A percentile compares a stretch with the other conserved stretches of the same genome.
Conservation (phyloP, 2,329 filamentous ascomycete species). For the Pestalotiopsis sp. region DNA sequence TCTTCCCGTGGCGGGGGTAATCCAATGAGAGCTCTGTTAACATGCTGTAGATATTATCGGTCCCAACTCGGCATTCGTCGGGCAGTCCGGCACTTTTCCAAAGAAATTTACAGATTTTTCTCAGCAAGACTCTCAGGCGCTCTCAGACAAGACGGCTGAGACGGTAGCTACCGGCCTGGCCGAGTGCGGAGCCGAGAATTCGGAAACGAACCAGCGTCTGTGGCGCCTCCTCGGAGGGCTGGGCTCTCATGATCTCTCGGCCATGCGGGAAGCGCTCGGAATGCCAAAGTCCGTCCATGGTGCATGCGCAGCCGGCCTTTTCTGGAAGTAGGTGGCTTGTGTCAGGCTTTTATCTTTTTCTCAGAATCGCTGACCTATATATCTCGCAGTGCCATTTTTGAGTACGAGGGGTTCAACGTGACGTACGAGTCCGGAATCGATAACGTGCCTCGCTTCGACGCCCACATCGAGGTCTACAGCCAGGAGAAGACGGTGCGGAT, state of each 20-base stretch:
- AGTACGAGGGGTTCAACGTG: conserved; percentile 32
- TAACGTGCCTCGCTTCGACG: conserved; percentile 47
- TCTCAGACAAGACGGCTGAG: background rate
- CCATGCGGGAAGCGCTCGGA: background rate
- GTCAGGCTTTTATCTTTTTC: background rate
- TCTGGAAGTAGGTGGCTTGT: background rate
- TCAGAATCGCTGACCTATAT: background rate
- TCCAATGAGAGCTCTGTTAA: background rate
- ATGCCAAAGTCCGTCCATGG: background rate
- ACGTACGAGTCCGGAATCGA: conserved; percentile 56
- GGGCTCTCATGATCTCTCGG: background rate
- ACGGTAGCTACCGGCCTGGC: background rate
- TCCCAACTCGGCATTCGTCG: background rate
- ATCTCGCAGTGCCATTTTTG: background rate
- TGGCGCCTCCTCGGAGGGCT: background rate
- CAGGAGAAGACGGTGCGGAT: conserved; percentile 47
- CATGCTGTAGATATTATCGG: background rate
- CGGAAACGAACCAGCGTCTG: background rate
- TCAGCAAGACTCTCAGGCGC: background rate
- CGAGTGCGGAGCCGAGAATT: background rate
- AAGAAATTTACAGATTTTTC: background rate
- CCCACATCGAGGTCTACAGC: conserved; percentile 46
- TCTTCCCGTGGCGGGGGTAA: background rate
- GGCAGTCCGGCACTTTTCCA: background rate
- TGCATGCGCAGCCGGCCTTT: background rate